Base-by-base conservation (phyloP, 2,329 filamentous ascomycete genomes). In the Dryadomyces quercus-mongolicae region DNA sequence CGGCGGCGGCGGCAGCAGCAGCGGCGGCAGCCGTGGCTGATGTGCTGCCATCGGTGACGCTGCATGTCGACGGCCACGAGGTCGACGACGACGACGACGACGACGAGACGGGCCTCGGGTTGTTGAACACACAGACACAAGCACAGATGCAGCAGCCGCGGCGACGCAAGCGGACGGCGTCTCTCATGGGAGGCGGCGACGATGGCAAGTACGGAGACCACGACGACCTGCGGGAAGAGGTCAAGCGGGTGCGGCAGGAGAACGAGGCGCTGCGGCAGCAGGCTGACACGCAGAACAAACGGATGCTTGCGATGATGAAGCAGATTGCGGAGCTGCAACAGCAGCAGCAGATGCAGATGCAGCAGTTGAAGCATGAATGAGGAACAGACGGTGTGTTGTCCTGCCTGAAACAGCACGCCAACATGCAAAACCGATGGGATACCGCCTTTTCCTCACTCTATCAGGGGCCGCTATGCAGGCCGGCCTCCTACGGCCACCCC, bases 171-270 rank as follows among this genome's bases (percentile, higher is more conserved):
- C 54, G 56, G 42, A 52, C 54, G 3, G 55, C 58, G 1, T 54
- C 52, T n/a, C 50, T 57, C 4, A 44, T 55, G 21, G 50, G 20
- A 38, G 38, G 38, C 2, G 66, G 63, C 62, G n/a, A 34, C 42
- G 31, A 53, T 22, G 62, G 62, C 57, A 65, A 66, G 13, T 42
- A 15, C 38, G 38, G 12, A 42, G 68, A 78, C 43, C 65, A 68
- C 3, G 68, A 67, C 18, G 68, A 78, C 43, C 65, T 87, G 36
- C 80, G 78, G 20, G 76, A 81, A 49, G 82, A 88, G 64, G 68
- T 86, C 57, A 86, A 86, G 68, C 75, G 82, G 38, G 69, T 88
- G 40, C 75, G 78, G n/a, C 71, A 71, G 48, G 84, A 88, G 65
- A 83, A 85, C 56, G 73, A 81, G 58, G 78, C 82, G 60, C 70